Evolutionary conservation across 768 basidiomycete species (phyloP).

Genomic region (Saitozyma sp.): DNA sequence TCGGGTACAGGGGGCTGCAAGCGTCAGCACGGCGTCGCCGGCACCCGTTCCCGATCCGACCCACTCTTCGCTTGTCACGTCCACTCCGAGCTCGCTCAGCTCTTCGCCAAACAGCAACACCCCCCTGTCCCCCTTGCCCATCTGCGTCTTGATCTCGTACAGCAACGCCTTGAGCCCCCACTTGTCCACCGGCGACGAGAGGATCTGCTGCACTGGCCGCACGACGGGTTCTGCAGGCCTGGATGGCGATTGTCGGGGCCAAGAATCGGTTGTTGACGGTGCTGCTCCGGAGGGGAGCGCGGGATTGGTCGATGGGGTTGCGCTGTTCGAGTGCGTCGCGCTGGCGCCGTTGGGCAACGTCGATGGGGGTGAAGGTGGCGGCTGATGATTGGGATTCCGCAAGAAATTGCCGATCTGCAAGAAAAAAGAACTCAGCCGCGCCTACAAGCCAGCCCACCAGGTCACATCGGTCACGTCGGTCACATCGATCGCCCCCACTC

Average conservation of each 20-base stretch:
- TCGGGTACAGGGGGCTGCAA: conserved; percentile 76
- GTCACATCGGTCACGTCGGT: conserved; percentile 3
- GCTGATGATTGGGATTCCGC: conserved; percentile 22
- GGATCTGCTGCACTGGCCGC: conserved; percentile 81
- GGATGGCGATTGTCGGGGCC: conserved; percentile 21
- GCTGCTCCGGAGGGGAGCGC: conserved; percentile 26
- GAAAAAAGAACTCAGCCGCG: too few species aligned
- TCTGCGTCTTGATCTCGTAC: conserved; percentile 63
- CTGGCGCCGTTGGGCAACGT: conserved; percentile 17
- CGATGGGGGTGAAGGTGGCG: conserved; percentile 22
- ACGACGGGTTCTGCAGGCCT: conserved; percentile 29
- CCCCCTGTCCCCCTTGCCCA: conserved; percentile 76
- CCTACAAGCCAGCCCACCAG: neutral
- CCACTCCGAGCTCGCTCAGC: conserved; percentile 85
- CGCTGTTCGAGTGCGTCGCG: conserved; percentile 34
- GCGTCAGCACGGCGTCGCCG: neutral
- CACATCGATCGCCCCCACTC: conserved; percentile 2
- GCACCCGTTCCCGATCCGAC: conserved; percentile 43
- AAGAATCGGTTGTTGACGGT: conserved; percentile 26
- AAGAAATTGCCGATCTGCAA: conserved; percentile 34
- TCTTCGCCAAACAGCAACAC: conserved; percentile 85
- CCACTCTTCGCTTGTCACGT: conserved; percentile 80
- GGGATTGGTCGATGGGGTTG: conserved; percentile 36
- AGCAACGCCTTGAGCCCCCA: conserved; percentile 89
- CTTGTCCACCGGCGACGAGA: conserved; percentile 87